Evolutionary conservation across 768 basidiomycete genomes (phyloP).

Genomic region (Macrolepiota fuliginosa): DNA sequence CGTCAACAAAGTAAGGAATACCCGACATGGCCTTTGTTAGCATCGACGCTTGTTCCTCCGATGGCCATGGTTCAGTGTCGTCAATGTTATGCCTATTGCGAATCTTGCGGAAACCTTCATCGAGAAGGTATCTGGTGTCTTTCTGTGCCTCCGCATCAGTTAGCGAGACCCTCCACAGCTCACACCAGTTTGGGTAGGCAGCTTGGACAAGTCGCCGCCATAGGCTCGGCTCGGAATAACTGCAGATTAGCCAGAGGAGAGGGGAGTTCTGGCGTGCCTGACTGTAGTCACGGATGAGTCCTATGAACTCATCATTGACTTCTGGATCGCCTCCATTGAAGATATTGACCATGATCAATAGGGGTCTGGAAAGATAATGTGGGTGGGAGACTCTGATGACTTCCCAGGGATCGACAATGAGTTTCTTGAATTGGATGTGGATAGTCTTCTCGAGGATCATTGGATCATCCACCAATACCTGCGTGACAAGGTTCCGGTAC

Average conservation of each 20-base stretch:
- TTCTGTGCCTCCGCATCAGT: not conserved
- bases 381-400: constrained; percentile 10
- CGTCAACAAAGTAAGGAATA: not conserved
- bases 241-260: not conserved
- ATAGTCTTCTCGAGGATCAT: constrained; percentile 18
- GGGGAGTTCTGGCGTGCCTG: not conserved
- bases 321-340: not conserved
- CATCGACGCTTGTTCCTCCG: not conserved
- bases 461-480: constrained; percentile 17
- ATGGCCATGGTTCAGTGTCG: not conserved
- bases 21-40: not conserved
- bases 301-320: not conserved
- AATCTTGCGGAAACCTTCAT: not conserved
- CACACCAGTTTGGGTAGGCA: no score
- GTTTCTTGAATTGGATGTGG: constrained; percentile 19
- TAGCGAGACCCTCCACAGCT: not conserved
- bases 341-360: not conserved
- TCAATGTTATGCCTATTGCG: not conserved
- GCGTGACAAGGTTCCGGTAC: constrained; percentile 17
- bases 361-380: not conserved
- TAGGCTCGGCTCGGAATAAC: not conserved
- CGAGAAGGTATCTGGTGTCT: not conserved
- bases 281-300: not conserved
- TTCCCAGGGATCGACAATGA: constrained; percentile 21
- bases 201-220: not conserved